Evolutionary conservation across 2,329 filamentous ascomycete species (phyloP), one percentile per base, ranked within the genome.

Genomic region (Colletotrichum navitas): DNA sequence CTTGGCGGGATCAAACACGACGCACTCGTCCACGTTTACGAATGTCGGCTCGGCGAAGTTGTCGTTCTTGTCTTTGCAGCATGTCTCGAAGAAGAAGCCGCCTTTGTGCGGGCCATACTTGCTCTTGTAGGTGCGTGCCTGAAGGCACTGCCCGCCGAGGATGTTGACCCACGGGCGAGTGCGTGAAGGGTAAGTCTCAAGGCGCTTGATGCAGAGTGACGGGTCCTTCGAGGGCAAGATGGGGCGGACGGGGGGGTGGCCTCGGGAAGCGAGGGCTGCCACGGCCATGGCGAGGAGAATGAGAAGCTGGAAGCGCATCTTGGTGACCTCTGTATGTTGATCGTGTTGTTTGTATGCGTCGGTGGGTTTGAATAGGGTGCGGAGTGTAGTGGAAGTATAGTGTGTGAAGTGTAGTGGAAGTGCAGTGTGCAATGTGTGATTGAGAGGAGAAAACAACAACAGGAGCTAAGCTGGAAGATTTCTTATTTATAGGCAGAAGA

Each of bases 41-140:
- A 12, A 67, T 1, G 64, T 67, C 10, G 64, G 64, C 47, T 54
- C 26, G 34, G 45, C 60, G 36, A 29, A 67, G 6, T 67, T 39
- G 10, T 32, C 29, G 14, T 67, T 18, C 6, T 26, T 34, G 64
- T 67, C 60, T 16, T 43, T 67, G 29, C 64, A 67, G 64, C 64
- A 67, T 12, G 64, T 26, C 24, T 63, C 64, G 45, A 67, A 62
- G 26, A 43, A 67, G 47, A 54, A 52, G 36, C 54, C 39, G 36
- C 58, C 64, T 4, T 54, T 63, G 47, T 67, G 54, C 11, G 58
- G 64, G 36, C 64, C 64, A 21, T 51, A 62, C 21, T 55, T 67
- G 26, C 58, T 58, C 36, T 29, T 67, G n/a, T 67, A 67, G 36
- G 58, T 67, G 36, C 64, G 64, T 5, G 56, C 36, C 36, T 55